A percentile compares a stretch with the other conserved stretches of the same genome.
Evolutionary conservation across 2,329 filamentous ascomycete genomes (phyloP).

Genomic region (Colletotrichum tabaci): DNA sequence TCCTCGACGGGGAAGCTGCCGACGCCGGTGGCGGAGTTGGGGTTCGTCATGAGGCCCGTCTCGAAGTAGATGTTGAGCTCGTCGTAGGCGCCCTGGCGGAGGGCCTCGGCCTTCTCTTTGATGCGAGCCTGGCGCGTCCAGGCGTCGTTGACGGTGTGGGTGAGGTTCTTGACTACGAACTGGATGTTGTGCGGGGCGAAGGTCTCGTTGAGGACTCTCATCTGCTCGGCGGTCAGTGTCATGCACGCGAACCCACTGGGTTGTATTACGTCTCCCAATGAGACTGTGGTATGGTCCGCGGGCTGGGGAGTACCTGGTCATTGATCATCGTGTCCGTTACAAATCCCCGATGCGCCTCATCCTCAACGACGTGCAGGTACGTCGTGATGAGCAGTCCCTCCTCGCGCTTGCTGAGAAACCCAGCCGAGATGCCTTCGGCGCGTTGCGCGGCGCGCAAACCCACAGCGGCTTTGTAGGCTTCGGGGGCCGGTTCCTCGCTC

Average conservation of each 20-base stretch:
- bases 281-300: background rate
- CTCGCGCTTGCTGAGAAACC: constrained; percentile 8
- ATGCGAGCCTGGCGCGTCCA: constrained; percentile 34
- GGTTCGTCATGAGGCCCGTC: constrained; percentile 37
- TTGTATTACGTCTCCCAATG: background rate
- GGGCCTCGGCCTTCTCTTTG: constrained; percentile 32
- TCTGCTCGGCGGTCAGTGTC: constrained; percentile 5
- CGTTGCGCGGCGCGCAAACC: constrained; percentile 9
- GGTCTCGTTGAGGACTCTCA: constrained; percentile 33
- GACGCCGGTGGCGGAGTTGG: constrained; percentile 51
- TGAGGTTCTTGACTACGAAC: constrained; percentile 28
- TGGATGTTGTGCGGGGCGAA: constrained; percentile 37
- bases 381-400: constrained; percentile 28
- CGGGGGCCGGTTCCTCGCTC: background rate
- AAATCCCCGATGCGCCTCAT: constrained; percentile 22
- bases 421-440: background rate
- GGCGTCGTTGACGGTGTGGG: constrained; percentile 33
- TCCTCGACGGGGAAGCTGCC: constrained; percentile 56
- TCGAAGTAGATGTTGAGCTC: constrained; percentile 61
- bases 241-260: background rate
- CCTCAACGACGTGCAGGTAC: constrained; percentile 34
- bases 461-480: constrained; percentile 4
- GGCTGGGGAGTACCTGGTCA: constrained; percentile 12
- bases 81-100: constrained; percentile 53
- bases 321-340: constrained; percentile 29